Percentiles rank a stretch among this genome's conserved stretches.
Evolutionary conservation across 176 grass and related monocot genomes (phyloP).

Genomic region (Themeda triandra): DNA sequence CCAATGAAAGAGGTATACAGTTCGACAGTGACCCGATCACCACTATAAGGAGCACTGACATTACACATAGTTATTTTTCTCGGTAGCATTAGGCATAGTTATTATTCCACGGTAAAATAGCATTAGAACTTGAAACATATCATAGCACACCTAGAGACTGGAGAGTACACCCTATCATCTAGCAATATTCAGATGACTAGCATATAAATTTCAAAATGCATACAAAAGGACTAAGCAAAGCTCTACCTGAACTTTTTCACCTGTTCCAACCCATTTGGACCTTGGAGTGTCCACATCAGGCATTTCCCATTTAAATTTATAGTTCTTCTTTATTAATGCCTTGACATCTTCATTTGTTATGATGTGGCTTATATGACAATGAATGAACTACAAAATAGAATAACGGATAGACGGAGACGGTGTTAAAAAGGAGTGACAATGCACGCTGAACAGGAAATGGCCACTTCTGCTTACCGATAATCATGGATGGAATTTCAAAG

Average conservation of each 20-base stretch:
- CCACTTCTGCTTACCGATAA: not conserved
- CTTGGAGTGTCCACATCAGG: conserved; percentile 40
- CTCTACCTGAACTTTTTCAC: conserved; percentile 40
- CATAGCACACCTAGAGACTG: not conserved
- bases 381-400: conserved; percentile 56
- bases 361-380: conserved; percentile 43
- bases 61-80: not conserved
- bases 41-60: not conserved
- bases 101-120: not conserved
- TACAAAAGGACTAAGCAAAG: not conserved
- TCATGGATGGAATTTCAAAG: not conserved
- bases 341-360: conserved; percentile 51
- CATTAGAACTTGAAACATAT: no score
- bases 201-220: not conserved
- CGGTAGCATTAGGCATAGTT: not conserved
- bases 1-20: not conserved
- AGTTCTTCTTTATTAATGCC: conserved; percentile 34
- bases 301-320: conserved; percentile 64
- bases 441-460: not conserved
- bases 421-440: not conserved
- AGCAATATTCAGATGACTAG: not conserved
- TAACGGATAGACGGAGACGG: not conserved
- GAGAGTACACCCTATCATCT: not conserved
- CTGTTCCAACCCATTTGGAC: conserved; percentile 62
- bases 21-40: not conserved